Conservation (phyloP, 306 rosid genomes). For the Dicorynia guianensis region DNA sequence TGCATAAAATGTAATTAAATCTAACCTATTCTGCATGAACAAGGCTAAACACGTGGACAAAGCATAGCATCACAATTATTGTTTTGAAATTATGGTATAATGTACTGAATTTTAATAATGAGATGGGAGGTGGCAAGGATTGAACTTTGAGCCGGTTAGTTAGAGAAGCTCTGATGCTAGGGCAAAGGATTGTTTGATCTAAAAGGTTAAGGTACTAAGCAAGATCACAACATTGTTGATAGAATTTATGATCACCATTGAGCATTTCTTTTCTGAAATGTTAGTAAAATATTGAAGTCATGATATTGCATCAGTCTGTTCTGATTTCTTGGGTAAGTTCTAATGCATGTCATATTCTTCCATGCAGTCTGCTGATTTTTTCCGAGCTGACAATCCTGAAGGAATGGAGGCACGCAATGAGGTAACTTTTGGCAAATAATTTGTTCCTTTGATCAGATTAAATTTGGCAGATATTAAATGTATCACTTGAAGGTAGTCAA, state of each 20-base stretch:
- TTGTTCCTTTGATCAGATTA: constrained; percentile 38
- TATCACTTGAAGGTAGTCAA: neutral
- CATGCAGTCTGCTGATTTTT: constrained; percentile 92
- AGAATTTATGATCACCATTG: constrained; percentile 9
- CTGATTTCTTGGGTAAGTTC: constrained; percentile 29
- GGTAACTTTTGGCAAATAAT: constrained; percentile 59
- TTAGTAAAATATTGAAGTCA: constrained; percentile 19
- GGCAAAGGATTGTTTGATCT: neutral
- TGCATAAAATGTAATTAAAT: too few species aligned
- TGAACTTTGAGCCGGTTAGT: constrained; percentile 18
- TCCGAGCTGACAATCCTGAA: constrained; percentile 96
- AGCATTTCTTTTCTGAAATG: constrained; percentile 7
- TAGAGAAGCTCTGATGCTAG: constrained; percentile 11
- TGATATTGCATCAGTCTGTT: constrained; percentile 34
- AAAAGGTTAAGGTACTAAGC: neutral
- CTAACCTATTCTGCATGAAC: too few species aligned
- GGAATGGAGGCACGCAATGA: constrained; percentile 98
- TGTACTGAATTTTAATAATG: neutral
- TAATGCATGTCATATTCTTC: constrained; percentile 36
- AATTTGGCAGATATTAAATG: neutral
- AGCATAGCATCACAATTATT: constrained; percentile 7
- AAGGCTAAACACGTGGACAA: constrained; percentile 7
- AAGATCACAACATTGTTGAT: neutral
- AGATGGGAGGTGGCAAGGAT: constrained; percentile 20
- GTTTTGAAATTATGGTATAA: neutral